Conservation (phyloP, 257 asterid genomes). For the Solanum habrochaites region DNA sequence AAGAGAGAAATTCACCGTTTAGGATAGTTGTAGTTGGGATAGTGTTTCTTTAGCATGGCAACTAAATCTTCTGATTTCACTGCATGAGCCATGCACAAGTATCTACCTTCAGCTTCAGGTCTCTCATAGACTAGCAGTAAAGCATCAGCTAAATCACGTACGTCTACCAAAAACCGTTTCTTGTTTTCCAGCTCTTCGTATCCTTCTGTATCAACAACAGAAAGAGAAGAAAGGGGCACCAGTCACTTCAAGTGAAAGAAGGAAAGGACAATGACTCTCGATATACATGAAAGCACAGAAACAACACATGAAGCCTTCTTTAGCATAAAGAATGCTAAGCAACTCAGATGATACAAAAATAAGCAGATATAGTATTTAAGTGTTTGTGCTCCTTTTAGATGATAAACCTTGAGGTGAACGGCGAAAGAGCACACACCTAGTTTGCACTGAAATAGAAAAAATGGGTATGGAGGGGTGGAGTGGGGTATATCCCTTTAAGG, state of each 20-base stretch:
- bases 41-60: conserved; percentile 29
- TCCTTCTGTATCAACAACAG: conserved; percentile 31
- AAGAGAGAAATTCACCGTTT: conserved; percentile 28
- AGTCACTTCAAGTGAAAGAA: background rate
- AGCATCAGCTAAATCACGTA: conserved; percentile 60
- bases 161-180: conserved; percentile 32
- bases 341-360: background rate
- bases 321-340: background rate
- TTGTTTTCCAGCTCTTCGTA: conserved; percentile 32
- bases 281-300: background rate
- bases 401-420: background rate
- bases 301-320: background rate
- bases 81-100: conserved; percentile 42
- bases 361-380: background rate
- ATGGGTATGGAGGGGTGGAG: no score
- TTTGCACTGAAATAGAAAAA: background rate
- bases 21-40: conserved; percentile 56
- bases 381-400: background rate
- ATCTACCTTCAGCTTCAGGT: conserved; percentile 61
- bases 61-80: conserved; percentile 25
- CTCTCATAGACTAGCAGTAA: conserved; percentile 44
- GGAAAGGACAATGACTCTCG: no score
- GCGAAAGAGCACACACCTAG: background rate
- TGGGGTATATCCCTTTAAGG: background rate
- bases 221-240: background rate